These are phyloP conservation scores for Alliaria petiolata DNA, from an alignment of 345 rosid species.

Conservation along the genomic window DNA sequence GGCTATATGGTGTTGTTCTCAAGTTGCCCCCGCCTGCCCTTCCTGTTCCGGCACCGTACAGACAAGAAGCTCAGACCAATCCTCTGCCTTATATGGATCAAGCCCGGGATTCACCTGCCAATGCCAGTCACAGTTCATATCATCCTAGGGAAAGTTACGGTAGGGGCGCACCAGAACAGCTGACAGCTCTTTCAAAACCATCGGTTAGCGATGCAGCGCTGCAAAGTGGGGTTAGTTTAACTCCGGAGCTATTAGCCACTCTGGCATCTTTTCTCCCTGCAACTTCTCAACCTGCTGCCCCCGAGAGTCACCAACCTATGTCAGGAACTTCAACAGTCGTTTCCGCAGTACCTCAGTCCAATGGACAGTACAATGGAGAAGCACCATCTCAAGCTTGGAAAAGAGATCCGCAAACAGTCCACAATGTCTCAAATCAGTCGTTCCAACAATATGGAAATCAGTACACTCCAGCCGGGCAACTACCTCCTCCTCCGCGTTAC, in stretches of 20 bases:
- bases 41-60: constrained; percentile 37
- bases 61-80: constrained; percentile 43
- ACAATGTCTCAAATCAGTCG: constrained; percentile 43
- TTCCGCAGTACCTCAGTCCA: constrained; percentile 33
- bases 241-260: constrained; percentile 86
- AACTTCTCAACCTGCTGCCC: constrained; percentile 43
- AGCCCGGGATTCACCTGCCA: constrained; percentile 36
- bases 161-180: constrained; percentile 50
- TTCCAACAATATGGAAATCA: constrained; percentile 56
- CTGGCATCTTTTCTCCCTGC: constrained; percentile 68
- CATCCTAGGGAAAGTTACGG: constrained; percentile 47
- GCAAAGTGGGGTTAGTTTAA: constrained; percentile 48
- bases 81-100: constrained; percentile 42
- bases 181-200: constrained; percentile 40
- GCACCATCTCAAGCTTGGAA: constrained; percentile 51
- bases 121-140: constrained; percentile 40
- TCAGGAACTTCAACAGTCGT: constrained; percentile 40
- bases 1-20: constrained; percentile 94
- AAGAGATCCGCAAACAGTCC: constrained; percentile 35
- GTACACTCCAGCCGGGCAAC: constrained; percentile 43
- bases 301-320: constrained; percentile 47
- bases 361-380: constrained; percentile 36
- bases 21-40: constrained; percentile 60
- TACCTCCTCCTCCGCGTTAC: constrained; percentile 40
- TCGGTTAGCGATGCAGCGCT: constrained; percentile 25